These are phyloP conservation scores for Coemansia sp. DNA, from an alignment of 192 early-diverging fungal species.

Conservation along the genomic window DNA sequence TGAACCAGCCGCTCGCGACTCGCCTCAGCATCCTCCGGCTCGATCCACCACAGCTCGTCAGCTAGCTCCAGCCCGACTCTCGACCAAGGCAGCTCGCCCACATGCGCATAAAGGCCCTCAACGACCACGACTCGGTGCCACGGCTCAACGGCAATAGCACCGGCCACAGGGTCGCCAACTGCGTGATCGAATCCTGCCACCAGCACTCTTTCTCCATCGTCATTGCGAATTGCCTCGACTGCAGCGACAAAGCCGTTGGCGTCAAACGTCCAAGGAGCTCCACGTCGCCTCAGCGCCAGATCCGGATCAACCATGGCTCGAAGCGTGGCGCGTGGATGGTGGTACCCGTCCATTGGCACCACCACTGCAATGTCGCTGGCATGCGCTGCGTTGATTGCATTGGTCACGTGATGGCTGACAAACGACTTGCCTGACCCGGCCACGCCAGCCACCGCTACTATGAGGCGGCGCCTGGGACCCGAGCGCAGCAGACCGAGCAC, in stretches of 20 bases:
- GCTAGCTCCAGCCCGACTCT: constrained; percentile 12
- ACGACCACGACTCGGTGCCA: constrained; percentile 50
- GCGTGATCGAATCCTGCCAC: constrained; percentile 57
- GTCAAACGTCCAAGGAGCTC: constrained; percentile 60
- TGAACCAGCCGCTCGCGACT: constrained; percentile 33
- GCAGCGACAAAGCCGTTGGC: constrained; percentile 23
- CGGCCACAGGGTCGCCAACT: constrained; percentile 51
- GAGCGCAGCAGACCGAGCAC: background rate
- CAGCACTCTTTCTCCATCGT: background rate
- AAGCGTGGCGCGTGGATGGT: constrained; percentile 36
- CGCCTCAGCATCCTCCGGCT: constrained; percentile 9
- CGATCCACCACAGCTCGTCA: constrained; percentile 56
- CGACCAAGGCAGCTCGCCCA: constrained; percentile 41
- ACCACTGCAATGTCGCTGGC: constrained; percentile 14
- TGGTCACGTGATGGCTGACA: constrained; percentile 20
- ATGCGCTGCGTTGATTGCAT: constrained; percentile 1
- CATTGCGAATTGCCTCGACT: constrained; percentile 11
- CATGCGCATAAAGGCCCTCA: constrained; percentile 57
- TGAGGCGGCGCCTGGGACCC: constrained; percentile 1
- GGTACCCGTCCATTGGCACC: constrained; percentile 63
- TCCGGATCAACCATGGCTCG: constrained; percentile 31
- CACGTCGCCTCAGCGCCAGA: constrained; percentile 42
- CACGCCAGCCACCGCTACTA: constrained; percentile 30
- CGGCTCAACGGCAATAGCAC: constrained; percentile 32
- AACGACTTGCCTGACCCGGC: constrained; percentile 38